These are phyloP conservation scores for Candida ortonii DNA, from an alignment of 805 yeast species.

Conservation along the genomic window DNA sequence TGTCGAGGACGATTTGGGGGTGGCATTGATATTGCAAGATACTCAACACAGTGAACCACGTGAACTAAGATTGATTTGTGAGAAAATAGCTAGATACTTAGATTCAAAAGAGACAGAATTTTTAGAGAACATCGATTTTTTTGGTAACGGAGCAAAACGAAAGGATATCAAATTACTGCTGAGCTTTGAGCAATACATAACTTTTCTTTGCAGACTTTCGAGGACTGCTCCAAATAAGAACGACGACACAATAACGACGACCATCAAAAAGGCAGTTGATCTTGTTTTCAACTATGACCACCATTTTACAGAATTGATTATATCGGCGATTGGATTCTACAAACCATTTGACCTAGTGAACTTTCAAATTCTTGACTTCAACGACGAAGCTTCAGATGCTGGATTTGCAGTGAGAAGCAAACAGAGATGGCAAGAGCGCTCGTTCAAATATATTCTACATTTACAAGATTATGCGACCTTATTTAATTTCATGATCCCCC, in stretches of 20 bases:
- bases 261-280: slow-evolving; percentile 1
- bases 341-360: slow-evolving; percentile 17
- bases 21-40: too few relatives aligned
- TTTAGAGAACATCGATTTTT: too few relatives aligned
- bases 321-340: slow-evolving; percentile 5
- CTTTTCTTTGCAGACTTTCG: slow-evolving; percentile 7
- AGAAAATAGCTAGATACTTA: too few relatives aligned
- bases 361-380: slow-evolving; percentile 21
- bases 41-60: too few relatives aligned
- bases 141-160: too few relatives aligned
- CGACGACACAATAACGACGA: too few relatives aligned
- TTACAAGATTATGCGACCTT: slow-evolving; percentile 18
- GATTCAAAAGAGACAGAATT: too few relatives aligned
- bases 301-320: slow-evolving; percentile 2
- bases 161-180: slow-evolving; percentile 8
- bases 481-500: slow-evolving; percentile 21
- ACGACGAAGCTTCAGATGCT: slow-evolving; percentile 12
- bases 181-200: slow-evolving; percentile 10
- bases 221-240: slow-evolving; percentile 5
- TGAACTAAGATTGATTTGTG: too few relatives aligned
- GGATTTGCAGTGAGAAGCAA: slow-evolving; percentile 14
- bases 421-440: slow-evolving; percentile 14
- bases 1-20: too few relatives aligned
- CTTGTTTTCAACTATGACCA: slow-evolving; percentile 10
- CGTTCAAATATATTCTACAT: slow-evolving; percentile 17